Base-by-base conservation (phyloP, 768 basidiomycete genomes). In the Suillus variegatus region DNA sequence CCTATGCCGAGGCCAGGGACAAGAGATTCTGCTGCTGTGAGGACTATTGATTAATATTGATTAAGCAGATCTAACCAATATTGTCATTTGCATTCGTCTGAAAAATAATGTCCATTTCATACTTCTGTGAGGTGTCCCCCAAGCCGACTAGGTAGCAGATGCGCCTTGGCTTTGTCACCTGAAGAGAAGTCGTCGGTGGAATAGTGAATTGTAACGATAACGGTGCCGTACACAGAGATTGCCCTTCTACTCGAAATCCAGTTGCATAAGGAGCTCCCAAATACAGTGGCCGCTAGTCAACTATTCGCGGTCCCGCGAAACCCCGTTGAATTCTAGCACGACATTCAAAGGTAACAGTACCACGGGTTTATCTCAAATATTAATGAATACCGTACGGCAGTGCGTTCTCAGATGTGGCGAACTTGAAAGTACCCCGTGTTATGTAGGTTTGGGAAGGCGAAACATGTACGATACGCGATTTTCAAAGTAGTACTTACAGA, bases 1-100 rank as follows among this genome's bases (percentile, higher is more conserved):
- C 76, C 77, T 14, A 67, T 77, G 68, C 68, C 77, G 66, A 73
- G 71, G 60, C 70, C 67, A 68, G 72, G 73, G 60, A 71, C 73
- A 68, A 69, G 70, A 67, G 63, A 69, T 43, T 67, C 68, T 55
- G 70, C 73, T 68, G 63, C 69, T 43, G 73, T 74, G 67, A 64
- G 70, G 72, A 16, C 60, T 68, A 64, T 62, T 60, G 57, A 63
- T 61, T 41, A 18, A 18, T 28, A 25, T 40, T 25, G 54, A 55
- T 55, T 55, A 55, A 20, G 20, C 20, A 55, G 54, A 55, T n/a
- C 32, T 35, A 20, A 54, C 4, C 54, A 49, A 49, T 22, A 20
- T 35, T 3, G 32, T 5, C 54, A 55, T 55, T 36, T 1, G 12
- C 20, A n/a, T 55, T 36, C 6, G 20, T 36, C 14, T 55, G 35